These are phyloP conservation scores for Apostasia ramifera DNA, from an alignment of 106 monocot species.

Conservation along the genomic window DNA sequence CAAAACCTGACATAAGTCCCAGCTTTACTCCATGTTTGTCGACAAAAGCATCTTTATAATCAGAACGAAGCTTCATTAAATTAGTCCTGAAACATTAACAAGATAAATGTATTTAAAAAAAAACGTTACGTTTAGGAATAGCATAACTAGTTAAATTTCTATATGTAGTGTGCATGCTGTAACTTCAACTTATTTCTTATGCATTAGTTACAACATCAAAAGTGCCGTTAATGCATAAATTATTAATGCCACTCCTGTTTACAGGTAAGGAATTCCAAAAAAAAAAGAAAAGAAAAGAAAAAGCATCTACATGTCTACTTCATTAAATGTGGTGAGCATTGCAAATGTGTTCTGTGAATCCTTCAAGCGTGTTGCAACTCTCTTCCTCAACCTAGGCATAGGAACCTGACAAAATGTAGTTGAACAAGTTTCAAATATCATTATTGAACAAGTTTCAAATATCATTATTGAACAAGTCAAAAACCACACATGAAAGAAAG, in stretches of 20 bases:
- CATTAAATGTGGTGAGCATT: slow-evolving; percentile 95
- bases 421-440: background rate
- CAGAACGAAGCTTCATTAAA: slow-evolving; percentile 94
- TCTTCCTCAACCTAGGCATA: slow-evolving; percentile 86
- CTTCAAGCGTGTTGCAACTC: slow-evolving; percentile 89
- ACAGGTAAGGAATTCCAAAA: background rate
- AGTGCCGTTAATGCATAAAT: background rate
- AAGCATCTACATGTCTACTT: slow-evolving; percentile 89
- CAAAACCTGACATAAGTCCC: slow-evolving; percentile 93
- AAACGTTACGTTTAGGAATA: background rate
- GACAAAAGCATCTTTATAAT: slow-evolving; percentile 82
- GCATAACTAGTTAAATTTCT: background rate
- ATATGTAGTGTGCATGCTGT: no score
- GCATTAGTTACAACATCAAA: no score
- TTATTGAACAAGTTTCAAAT: background rate
- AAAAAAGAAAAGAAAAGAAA: background rate
- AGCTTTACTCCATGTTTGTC: slow-evolving; percentile 89
- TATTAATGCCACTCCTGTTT: background rate
- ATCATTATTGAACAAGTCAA: background rate
- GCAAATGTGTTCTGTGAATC: slow-evolving; percentile 98
- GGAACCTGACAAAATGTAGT: slow-evolving; percentile 50
- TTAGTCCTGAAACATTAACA: slow-evolving; percentile 58
- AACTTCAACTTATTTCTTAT: background rate
- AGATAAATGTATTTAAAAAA: background rate
- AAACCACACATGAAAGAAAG: background rate